Evolutionary conservation across 2,329 filamentous ascomycete genomes (phyloP).

Genomic region (Stenocarpella maydis): DNA sequence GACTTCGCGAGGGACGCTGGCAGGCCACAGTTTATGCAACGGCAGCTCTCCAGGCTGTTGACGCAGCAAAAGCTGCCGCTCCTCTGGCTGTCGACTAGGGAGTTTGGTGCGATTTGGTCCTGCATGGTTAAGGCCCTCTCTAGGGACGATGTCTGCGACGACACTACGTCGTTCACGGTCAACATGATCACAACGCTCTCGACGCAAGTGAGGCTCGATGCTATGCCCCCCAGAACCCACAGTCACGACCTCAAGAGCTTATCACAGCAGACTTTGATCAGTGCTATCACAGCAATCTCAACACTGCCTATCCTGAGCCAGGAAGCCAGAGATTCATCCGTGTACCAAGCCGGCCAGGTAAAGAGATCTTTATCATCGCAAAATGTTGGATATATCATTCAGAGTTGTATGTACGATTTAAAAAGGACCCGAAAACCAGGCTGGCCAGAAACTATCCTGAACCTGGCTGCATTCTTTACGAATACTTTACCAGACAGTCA

Average conservation of each 20-base stretch:
- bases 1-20: conserved; percentile 45
- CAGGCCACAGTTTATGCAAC: conserved; percentile 47
- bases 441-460: conserved; percentile 31
- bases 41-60: conserved; percentile 49
- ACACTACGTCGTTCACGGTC: conserved; percentile 48
- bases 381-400: conserved; percentile 43
- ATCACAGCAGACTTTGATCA: conserved; percentile 51
- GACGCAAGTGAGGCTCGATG: conserved; percentile 13
- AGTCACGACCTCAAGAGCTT: conserved; percentile 35
- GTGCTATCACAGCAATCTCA: conserved; percentile 51
- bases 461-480: conserved; percentile 30
- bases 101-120: conserved; percentile 53
- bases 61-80: conserved; percentile 46
- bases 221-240: conserved; percentile 13
- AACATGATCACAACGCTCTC: conserved; percentile 46
- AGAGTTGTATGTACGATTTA: conserved; percentile 33
- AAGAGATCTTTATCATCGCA: conserved; percentile 30
- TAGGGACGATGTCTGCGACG: conserved; percentile 42
- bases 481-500: conserved; percentile 11
- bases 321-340: conserved; percentile 28
- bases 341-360: background rate
- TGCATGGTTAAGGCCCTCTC: conserved; percentile 48
- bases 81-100: conserved; percentile 54
- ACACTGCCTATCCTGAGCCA: conserved; percentile 45
- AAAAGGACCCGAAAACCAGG: conserved; percentile 29